Evolutionary conservation across 345 rosid species (phyloP), one percentile per base, ranked within the genome.

Genomic region (Sisymbrium altissimum): DNA sequence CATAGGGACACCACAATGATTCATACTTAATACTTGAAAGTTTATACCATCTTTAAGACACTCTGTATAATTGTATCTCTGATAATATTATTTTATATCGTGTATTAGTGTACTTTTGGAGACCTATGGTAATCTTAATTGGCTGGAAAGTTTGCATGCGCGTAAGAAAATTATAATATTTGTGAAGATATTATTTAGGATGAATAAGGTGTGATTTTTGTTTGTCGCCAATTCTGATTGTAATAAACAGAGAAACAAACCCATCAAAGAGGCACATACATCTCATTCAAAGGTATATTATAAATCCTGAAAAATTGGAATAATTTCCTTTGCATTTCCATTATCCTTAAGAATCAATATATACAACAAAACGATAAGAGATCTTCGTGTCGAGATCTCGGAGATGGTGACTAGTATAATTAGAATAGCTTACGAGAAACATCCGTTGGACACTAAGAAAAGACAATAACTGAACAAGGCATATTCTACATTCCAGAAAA

Each of bases 131-230:
- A 18, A 32, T 45, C 21, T 44, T 33, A 33, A 70, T 33, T 29
- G 48, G 74, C 11, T 52, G 67, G 46, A 70, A 70, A 70, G 48
- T 60, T 59, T 11, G 13, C 27, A 35, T 46, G 58, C 14, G 33
- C 66, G 33, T 21, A 8, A 21, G 11, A 19, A 12, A 0, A 6
- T 36, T 48, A 50, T 54, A 36, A 9, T 5, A 63, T 30, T 25
- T 11, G 54, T 44, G 56, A 48, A 46, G 23, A 64, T 17, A 64
- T 15, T 5, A n/a, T 44, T 60, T 64, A 19, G 18, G 36, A 46
- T 46, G 55, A 46, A 32, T 12, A 18, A 18, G 44, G 12, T 27
- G 54, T 63, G 23, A 10, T 27, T 21, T n/a, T 54, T 29, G 59
- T 54, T 25, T 39, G 18, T 21, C 33, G 13, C 27, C 33, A 23